These are phyloP conservation scores for Sanguinoderma infundibulare DNA, from an alignment of 1,284 basidiomycete genomes.

Conservation along the genomic window DNA sequence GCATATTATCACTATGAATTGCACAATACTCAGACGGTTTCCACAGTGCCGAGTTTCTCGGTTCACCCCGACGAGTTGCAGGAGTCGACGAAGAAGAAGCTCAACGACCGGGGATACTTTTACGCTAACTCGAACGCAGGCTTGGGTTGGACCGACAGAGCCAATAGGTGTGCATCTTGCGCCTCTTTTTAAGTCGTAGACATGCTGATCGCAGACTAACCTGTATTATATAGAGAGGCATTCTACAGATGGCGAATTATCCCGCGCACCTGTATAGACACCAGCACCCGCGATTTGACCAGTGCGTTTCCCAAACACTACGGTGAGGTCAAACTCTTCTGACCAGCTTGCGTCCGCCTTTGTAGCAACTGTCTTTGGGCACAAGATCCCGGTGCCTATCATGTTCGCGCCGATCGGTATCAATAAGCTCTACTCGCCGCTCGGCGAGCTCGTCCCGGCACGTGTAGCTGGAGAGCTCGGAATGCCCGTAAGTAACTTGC, in stretches of 20 bases:
- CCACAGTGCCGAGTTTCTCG: constrained; percentile 41
- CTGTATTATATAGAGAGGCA: constrained; percentile 40
- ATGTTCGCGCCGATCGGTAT: constrained; percentile 63
- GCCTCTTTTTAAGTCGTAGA: not conserved
- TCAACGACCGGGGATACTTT: constrained; percentile 56
- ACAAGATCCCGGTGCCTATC: constrained; percentile 56
- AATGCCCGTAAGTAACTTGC: constrained; percentile 45
- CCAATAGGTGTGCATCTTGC: constrained; percentile 45
- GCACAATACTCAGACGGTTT: no score
- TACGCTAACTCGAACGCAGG: constrained; percentile 65
- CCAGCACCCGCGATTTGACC: constrained; percentile 56
- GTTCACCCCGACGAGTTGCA: constrained; percentile 56
- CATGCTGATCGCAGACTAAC: not conserved
- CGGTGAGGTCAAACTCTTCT: not conserved
- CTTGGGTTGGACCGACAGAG: constrained; percentile 56
- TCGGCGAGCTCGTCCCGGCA: constrained; percentile 59
- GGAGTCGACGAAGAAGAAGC: constrained; percentile 52
- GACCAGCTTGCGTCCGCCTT: no score
- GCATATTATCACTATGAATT: constrained; percentile 16
- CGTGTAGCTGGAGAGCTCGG: constrained; percentile 59
- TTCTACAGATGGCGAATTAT: constrained; percentile 58
- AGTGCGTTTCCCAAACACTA: constrained; percentile 34
- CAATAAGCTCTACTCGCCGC: constrained; percentile 56
- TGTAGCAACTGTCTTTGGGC: constrained; percentile 54
- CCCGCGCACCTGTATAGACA: constrained; percentile 63